These are phyloP conservation scores for Obba rivulosa DNA, from an alignment of 768 basidiomycete genomes.

Conservation along the genomic window DNA sequence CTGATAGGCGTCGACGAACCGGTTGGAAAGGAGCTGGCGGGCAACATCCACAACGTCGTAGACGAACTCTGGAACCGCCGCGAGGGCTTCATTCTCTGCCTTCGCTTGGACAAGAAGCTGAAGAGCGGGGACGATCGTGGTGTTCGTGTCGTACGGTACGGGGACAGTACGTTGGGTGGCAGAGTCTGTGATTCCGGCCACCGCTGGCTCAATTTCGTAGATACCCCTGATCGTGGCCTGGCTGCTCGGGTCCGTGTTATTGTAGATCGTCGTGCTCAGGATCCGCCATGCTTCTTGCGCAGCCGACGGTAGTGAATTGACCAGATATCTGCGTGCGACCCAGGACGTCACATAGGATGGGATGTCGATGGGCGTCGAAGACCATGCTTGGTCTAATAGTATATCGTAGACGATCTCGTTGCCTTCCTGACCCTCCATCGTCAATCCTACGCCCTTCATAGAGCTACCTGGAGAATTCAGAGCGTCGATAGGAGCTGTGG, in stretches of 20 bases:
- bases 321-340: slow-evolving; percentile 30
- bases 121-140: slow-evolving; percentile 21
- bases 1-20: slow-evolving; percentile 30
- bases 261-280: slow-evolving; percentile 34
- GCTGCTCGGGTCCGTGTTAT: slow-evolving; percentile 26
- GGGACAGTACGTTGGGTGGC: slow-evolving; percentile 28
- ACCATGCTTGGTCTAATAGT: slow-evolving; percentile 38
- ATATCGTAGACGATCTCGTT: slow-evolving; percentile 39
- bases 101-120: slow-evolving; percentile 16
- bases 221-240: slow-evolving; percentile 34
- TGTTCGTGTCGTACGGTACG: slow-evolving; percentile 33
- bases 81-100: slow-evolving; percentile 12
- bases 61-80: slow-evolving; percentile 27
- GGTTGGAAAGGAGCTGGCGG: slow-evolving; percentile 35
- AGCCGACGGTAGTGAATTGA: slow-evolving; percentile 19
- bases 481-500: slow-evolving; percentile 26
- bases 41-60: slow-evolving; percentile 36
- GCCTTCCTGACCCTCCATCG: slow-evolving; percentile 37
- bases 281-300: slow-evolving; percentile 31
- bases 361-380: slow-evolving; percentile 26
- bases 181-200: slow-evolving; percentile 28
- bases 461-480: slow-evolving; percentile 24
- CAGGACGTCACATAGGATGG: slow-evolving; percentile 28
- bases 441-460: slow-evolving; percentile 35
- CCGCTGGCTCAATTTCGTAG: slow-evolving; percentile 30